phyloP scores from a whole-genome alignment of 805 yeast genomes.

The Candida loeiensis region DNA sequence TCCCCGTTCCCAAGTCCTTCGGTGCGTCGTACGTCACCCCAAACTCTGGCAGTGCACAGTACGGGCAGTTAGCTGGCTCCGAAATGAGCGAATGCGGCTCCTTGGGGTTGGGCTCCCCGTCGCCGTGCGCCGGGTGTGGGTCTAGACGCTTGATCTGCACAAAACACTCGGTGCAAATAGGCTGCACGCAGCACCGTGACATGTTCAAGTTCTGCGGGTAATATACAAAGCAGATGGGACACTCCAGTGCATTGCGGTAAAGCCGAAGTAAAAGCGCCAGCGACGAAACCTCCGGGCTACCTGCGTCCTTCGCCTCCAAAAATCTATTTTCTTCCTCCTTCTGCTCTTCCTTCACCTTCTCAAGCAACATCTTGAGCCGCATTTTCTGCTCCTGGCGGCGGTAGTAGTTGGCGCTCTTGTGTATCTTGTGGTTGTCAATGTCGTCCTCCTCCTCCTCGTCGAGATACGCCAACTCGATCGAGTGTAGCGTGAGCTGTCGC shows the following conservation, averaged over 20 bases:
- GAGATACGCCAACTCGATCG: conserved; percentile 44
- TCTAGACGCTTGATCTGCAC: conserved; percentile 89
- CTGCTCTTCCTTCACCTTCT: conserved; percentile 26
- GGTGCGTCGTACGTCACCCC: conserved; percentile 81
- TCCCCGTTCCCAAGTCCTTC: conserved; percentile 48
- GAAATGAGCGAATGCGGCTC: conserved; percentile 66
- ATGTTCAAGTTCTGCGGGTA: conserved; percentile 76
- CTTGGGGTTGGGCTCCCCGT: conserved; percentile 12
- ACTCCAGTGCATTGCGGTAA: conserved; percentile 70
- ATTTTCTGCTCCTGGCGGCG: conserved; percentile 50
- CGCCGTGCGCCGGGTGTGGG: conserved; percentile 84
- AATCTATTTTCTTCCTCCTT: conserved; percentile 36
- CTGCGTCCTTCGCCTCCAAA: conserved; percentile 23
- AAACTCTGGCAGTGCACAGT: conserved; percentile 83
- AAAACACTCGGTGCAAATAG: conserved; percentile 94
- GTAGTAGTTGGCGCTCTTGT: conserved; percentile 44
- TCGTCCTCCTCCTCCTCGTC: conserved; percentile 58
- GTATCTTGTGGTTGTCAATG: conserved; percentile 55
- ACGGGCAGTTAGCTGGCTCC: conserved; percentile 90
- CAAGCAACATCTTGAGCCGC: conserved; percentile 38
- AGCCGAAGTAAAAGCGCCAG: conserved; percentile 51
- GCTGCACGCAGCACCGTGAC: conserved; percentile 87
- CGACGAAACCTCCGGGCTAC: conserved; percentile 29
- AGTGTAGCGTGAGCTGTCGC: conserved; percentile 53
- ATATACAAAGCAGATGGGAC: conserved; percentile 91